phyloP scores from a whole-genome alignment of 2,329 filamentous ascomycete genomes.

The Monilinia fructicola region DNA sequence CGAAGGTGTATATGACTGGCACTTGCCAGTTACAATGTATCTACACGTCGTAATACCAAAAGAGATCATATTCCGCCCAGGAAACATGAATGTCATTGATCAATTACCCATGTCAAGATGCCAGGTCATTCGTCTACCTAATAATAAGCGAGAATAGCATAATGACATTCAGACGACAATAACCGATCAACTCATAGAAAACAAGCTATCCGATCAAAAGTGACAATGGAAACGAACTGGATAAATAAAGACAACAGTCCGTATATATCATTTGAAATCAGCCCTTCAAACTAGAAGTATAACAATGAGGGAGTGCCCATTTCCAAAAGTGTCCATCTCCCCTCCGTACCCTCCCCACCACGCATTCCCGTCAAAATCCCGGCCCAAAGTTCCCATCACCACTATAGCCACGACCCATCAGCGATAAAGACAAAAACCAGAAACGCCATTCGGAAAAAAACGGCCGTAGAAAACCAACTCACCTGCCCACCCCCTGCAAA shows the following conservation, averaged over 20 bases:
- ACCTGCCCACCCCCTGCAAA: conserved; percentile 17
- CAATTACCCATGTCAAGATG: too few relatives aligned
- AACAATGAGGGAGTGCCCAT: neutral
- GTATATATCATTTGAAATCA: neutral
- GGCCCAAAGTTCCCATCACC: conserved; percentile 19
- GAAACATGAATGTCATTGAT: too few relatives aligned
- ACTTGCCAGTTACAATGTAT: too few relatives aligned
- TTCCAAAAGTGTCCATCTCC: neutral
- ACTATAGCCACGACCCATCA: neutral
- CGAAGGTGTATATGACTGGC: too few relatives aligned
- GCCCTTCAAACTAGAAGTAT: neutral
- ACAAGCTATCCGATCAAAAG: neutral
- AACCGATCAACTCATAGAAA: neutral
- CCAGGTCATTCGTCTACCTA: too few relatives aligned
- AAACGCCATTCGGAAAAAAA: neutral
- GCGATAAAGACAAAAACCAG: too few relatives aligned
- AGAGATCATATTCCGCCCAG: too few relatives aligned
- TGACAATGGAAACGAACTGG: neutral
- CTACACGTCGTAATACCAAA: too few relatives aligned
- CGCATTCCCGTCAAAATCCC: neutral
- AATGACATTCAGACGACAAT: too few relatives aligned
- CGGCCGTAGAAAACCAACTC: neutral
- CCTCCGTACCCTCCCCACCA: neutral
- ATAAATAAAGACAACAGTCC: neutral
- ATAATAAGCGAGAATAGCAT: too few relatives aligned